These are phyloP conservation scores for Aspergillus ochraceus DNA, from an alignment of 2,329 filamentous ascomycete genomes.

Conservation along the genomic window DNA sequence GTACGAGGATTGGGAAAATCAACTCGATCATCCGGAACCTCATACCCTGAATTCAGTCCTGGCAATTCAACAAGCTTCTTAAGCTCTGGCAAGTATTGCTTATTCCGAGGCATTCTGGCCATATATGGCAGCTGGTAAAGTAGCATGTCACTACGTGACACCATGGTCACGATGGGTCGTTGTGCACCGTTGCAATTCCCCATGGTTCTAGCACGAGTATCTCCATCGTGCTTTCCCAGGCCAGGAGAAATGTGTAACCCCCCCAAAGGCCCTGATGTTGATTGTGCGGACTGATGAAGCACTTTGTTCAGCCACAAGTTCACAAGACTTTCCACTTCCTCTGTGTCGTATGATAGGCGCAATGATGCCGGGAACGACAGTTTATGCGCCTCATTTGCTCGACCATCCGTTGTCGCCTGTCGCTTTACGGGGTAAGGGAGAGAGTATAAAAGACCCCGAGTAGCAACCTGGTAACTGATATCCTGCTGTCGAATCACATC, in stretches of 20 bases:
- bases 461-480: slow-evolving; percentile 87
- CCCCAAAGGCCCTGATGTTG: slow-evolving; percentile 15
- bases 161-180: slow-evolving; percentile 27
- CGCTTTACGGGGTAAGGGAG: slow-evolving; percentile 82
- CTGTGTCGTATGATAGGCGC: slow-evolving; percentile 77
- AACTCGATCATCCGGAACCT: not conserved
- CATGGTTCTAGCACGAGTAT: not conserved
- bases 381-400: slow-evolving; percentile 65
- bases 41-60: slow-evolving; percentile 1
- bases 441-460: slow-evolving; percentile 80
- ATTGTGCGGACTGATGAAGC: slow-evolving; percentile 38
- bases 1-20: not conserved
- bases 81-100: slow-evolving; percentile 52
- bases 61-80: slow-evolving; percentile 63
- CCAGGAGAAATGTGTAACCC: not conserved
- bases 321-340: slow-evolving; percentile 75
- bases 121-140: slow-evolving; percentile 88
- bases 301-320: slow-evolving; percentile 39
- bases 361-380: slow-evolving; percentile 91
- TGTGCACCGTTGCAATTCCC: slow-evolving; percentile 3
- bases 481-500: slow-evolving; percentile 88
- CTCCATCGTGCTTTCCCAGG: not conserved
- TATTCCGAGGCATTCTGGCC: slow-evolving; percentile 58
- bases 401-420: slow-evolving; percentile 35
- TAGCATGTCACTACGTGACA: slow-evolving; percentile 47